Percentiles rank a stretch among this genome's conserved stretches.
phyloP scores from a whole-genome alignment of 805 yeast species.

The Kluyveromyces lactis region DNA sequence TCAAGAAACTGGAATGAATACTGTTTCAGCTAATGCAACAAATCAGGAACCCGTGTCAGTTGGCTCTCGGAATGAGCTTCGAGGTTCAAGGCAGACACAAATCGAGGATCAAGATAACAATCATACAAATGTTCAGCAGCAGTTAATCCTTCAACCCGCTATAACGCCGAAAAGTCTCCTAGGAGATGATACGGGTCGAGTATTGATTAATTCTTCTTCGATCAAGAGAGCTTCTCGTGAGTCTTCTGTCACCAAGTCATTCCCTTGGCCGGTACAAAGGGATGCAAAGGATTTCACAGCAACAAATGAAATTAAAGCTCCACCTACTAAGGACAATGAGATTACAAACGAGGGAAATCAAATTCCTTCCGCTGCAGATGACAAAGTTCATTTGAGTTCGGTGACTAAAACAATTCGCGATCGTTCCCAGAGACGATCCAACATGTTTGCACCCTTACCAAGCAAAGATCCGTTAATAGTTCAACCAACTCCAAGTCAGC shows the following conservation, averaged over 20 bases:
- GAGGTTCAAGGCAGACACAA: not conserved
- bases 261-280: not conserved
- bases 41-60: not conserved
- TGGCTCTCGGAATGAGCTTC: not conserved
- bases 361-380: not conserved
- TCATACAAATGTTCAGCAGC: not conserved
- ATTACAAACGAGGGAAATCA: not conserved
- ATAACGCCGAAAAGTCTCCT: conserved; percentile 4
- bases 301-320: not conserved
- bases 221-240: not conserved
- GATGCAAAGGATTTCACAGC: not conserved
- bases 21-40: not conserved
- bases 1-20: not conserved
- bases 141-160: conserved; percentile 2
- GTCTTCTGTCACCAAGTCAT: not conserved
- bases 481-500: conserved; percentile 9
- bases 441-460: conserved; percentile 29
- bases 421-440: conserved; percentile 23
- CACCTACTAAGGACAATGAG: not conserved
- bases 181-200: conserved; percentile 4
- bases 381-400: not conserved
- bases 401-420: conserved; percentile 5
- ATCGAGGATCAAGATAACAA: not conserved
- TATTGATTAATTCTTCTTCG: not conserved
- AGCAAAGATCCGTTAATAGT: conserved; percentile 27